Base-by-base conservation (phyloP, 805 yeast species). In the Yamadazyma sp. region DNA sequence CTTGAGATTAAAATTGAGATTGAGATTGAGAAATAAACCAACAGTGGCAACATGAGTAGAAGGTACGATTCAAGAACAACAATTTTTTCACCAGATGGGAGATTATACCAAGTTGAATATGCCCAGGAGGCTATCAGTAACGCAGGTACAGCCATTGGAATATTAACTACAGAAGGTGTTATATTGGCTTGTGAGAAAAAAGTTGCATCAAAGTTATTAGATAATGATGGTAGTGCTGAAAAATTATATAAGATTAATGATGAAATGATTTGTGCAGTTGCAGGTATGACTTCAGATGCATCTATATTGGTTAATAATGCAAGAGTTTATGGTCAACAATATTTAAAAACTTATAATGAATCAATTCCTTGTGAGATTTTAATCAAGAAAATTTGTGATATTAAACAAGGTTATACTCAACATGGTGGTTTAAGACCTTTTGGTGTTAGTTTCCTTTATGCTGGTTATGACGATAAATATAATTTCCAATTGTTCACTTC, bases 51-150 rank as follows among this genome's bases (percentile, higher is more conserved):
- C 33, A 76, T 76, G 82, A 86, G 96, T 50, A 84, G 98, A 83
- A 82, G 99, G 77, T 93, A 93, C 87, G 99, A 93, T 67, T 84
- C 96, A 43, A 80, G 99, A 75, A 93, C 99, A 33, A 93, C 98
- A 4, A 94, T 93, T 55, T 93, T 93, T 68, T 91, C 98, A 25
- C 99, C 99, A 7, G 99, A 93, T 60, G 99, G 99, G 25, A 79
- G 98, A 64, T 74, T 93, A 39, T 93, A 93, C 65, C 99, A 93
- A 67, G 91, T 88, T 14, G 98, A 93, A 63, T 93, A 93, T 53
- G 98, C 98, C 3, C 78, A 88, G 56, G 98, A 93, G 60, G 89
- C 91, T 13, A 83, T 83, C 44, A 77, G 84, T 35, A 83, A 79
- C 52, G 93, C 93, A 7, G 91, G 91, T 31, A 83, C 88, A 7